These are phyloP conservation scores for Mycena rebaudengoi DNA, from an alignment of 768 basidiomycete species.

Conservation along the genomic window DNA sequence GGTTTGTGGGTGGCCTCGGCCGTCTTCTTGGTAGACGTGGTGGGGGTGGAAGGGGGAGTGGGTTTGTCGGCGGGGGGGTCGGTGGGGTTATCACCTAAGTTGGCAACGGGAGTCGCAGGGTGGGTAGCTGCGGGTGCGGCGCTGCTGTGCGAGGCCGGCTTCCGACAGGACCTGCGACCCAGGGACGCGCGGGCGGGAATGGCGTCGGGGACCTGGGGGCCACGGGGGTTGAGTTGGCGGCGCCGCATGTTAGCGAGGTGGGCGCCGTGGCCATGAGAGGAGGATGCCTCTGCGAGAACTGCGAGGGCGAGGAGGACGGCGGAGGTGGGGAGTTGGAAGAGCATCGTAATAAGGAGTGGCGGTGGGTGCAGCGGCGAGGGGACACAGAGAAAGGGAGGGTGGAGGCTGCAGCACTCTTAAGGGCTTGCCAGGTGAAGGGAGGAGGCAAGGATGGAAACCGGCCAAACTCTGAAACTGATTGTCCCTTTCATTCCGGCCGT, in stretches of 20 bases:
- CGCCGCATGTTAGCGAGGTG: slow-evolving; percentile 32
- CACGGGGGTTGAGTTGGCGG: slow-evolving; percentile 34
- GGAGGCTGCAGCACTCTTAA: slow-evolving; percentile 24
- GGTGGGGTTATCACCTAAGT: no score
- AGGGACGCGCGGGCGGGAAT: slow-evolving; percentile 4
- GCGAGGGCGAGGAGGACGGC: slow-evolving; percentile 31
- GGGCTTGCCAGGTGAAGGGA: slow-evolving; percentile 13
- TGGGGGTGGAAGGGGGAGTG: not conserved
- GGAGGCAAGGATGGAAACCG: slow-evolving; percentile 21
- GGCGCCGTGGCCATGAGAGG: slow-evolving; percentile 28
- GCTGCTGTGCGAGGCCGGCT: not conserved
- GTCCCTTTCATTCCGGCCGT: not conserved
- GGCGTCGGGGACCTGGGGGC: slow-evolving; percentile 1
- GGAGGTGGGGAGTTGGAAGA: slow-evolving; percentile 33
- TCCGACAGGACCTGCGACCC: slow-evolving; percentile 20
- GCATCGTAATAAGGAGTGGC: slow-evolving; percentile 29
- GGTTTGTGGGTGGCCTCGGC: slow-evolving; percentile 12
- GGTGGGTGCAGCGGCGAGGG: slow-evolving; percentile 19
- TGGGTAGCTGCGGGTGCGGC: slow-evolving; percentile 1
- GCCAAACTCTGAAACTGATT: not conserved
- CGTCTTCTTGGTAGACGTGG: not conserved
- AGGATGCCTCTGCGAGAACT: slow-evolving; percentile 30
- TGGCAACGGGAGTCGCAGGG: slow-evolving; percentile 6
- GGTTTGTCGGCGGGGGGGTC: slow-evolving; percentile 8
- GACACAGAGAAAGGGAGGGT: slow-evolving; percentile 10